Evolutionary conservation across 106 monocot genomes (phyloP).

Genomic region (Vanilla planifolia): DNA sequence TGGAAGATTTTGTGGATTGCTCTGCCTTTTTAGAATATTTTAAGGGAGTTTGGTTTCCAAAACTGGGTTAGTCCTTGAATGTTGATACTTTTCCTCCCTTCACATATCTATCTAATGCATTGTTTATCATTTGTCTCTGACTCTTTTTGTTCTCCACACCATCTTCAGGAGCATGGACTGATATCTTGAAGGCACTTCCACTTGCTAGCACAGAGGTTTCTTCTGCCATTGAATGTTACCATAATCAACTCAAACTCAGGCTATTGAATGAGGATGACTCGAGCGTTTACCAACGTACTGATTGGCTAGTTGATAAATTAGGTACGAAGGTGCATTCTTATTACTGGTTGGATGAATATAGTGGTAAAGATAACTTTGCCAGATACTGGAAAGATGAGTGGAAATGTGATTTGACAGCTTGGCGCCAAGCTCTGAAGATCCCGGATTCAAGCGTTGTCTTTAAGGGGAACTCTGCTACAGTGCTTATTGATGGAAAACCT

Average conservation of each 20-base stretch:
- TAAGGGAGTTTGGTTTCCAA: constrained; percentile 77
- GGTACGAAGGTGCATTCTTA: constrained; percentile 92
- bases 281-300: constrained; percentile 57
- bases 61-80: constrained; percentile 41
- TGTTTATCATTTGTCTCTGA: background rate
- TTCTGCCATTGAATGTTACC: constrained; percentile 83
- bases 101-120: background rate
- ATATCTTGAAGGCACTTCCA: constrained; percentile 56
- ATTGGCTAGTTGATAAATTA: constrained; percentile 90
- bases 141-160: background rate
- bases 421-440: constrained; percentile 51
- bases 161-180: constrained; percentile 54
- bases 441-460: constrained; percentile 54
- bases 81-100: background rate
- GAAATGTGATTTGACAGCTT: constrained; percentile 76
- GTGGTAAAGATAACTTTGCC: constrained; percentile 71
- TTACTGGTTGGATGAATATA: constrained; percentile 89
- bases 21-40: constrained; percentile 79
- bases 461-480: constrained; percentile 30
- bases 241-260: constrained; percentile 73
- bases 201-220: constrained; percentile 63
- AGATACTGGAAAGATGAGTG: constrained; percentile 97
- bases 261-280: constrained; percentile 70
- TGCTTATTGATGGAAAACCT: constrained; percentile 31
- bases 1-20: constrained; percentile 72